phyloP scores from a whole-genome alignment of 2,329 filamentous ascomycete genomes.

The Stemphylium vesicarium region DNA sequence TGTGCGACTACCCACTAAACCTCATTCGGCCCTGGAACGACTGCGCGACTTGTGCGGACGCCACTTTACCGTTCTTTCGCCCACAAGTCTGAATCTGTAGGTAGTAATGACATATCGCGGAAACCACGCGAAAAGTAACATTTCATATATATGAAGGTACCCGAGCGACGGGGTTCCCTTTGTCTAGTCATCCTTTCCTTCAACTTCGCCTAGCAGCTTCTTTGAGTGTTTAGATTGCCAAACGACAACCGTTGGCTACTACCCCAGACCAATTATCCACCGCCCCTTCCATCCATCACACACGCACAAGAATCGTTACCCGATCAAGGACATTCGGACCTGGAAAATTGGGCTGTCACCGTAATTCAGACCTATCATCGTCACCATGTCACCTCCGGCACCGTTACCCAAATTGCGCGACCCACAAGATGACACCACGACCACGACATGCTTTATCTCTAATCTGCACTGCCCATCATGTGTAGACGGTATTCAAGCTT shows the following conservation, averaged over 20 bases:
- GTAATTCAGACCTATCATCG: background rate
- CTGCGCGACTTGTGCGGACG: constrained; percentile 35
- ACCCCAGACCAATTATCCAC: constrained; percentile 8
- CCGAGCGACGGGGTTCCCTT: background rate
- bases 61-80: constrained; percentile 6
- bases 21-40: constrained; percentile 3
- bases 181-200: constrained; percentile 9
- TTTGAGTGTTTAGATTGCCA: constrained; percentile 29
- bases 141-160: background rate
- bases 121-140: background rate
- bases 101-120: constrained; percentile 22
- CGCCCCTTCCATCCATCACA: constrained; percentile 20
- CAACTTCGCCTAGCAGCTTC: constrained; percentile 25
- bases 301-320: constrained; percentile 8
- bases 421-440: constrained; percentile 25
- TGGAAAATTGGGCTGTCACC: constrained; percentile 24
- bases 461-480: constrained; percentile 83
- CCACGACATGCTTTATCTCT: constrained; percentile 69
- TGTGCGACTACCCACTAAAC: constrained; percentile 23
- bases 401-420: constrained; percentile 19
- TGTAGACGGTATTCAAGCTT: constrained; percentile 68
- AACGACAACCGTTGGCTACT: constrained; percentile 25
- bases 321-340: constrained; percentile 9
- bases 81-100: constrained; percentile 3
- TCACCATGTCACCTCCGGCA: constrained; percentile 24